phyloP scores from a whole-genome alignment of 1,139 yeast genomes.

The Zygosaccharomyces pseudobailii region DNA sequence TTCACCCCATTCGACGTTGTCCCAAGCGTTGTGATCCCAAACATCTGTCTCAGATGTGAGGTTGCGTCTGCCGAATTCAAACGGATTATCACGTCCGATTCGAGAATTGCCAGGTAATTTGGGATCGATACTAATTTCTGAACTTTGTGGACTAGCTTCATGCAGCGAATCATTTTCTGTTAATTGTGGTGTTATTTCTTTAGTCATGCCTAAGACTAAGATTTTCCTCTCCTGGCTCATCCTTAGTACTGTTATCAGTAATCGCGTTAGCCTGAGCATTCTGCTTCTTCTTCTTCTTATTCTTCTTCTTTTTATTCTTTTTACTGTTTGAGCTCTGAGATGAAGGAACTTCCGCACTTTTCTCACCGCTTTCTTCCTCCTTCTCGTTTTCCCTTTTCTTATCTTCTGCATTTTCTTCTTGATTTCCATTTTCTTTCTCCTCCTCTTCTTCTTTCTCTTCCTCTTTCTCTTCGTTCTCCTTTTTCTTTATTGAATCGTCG shows the following conservation, averaged over 20 bases:
- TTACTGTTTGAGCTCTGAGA: not conserved
- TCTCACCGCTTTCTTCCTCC: too few relatives aligned
- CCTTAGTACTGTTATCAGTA: slow-evolving; percentile 11
- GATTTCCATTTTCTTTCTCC: slow-evolving; percentile 6
- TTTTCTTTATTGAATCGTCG: too few relatives aligned
- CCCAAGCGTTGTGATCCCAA: slow-evolving; percentile 95
- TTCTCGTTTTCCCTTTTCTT: slow-evolving; percentile 12
- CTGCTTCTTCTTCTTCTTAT: slow-evolving; percentile 16
- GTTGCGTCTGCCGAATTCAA: slow-evolving; percentile 83
- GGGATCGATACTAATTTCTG: slow-evolving; percentile 1
- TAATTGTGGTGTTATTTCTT: slow-evolving; percentile 12
- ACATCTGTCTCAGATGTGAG: slow-evolving; percentile 72
- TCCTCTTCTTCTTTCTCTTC: slow-evolving; percentile 2
- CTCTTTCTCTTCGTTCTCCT: slow-evolving; percentile 5
- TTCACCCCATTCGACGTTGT: slow-evolving; percentile 96
- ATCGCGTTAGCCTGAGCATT: slow-evolving; percentile 4
- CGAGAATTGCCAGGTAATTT: slow-evolving; percentile 34
- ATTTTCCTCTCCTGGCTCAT: slow-evolving; percentile 20
- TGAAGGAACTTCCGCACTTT: slow-evolving; percentile 7
- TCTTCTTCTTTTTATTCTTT: slow-evolving; percentile 13
- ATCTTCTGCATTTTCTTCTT: slow-evolving; percentile 17
- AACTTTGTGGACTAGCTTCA: slow-evolving; percentile 26
- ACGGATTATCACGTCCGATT: slow-evolving; percentile 83
- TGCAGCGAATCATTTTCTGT: slow-evolving; percentile 20
- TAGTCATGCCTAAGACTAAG: slow-evolving; percentile 35